Percentiles rank a stretch among this genome's conserved stretches.
Evolutionary conservation across 306 rosid species (phyloP).

Genomic region (Phaseolus lunatus): DNA sequence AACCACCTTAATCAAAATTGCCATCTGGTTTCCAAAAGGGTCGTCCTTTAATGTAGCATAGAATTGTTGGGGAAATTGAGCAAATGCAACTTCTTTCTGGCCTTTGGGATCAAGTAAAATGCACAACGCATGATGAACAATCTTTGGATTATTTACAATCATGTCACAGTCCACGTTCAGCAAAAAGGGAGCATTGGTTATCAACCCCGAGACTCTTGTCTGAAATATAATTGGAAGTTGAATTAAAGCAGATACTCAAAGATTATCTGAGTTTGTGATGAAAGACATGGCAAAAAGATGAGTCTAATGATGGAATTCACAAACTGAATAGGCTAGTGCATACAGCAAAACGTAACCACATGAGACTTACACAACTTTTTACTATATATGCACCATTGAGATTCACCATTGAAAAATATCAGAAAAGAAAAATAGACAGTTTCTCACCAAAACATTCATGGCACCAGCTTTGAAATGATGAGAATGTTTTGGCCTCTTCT

Average conservation of each 20-base stretch:
- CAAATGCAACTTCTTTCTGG: constrained; percentile 67
- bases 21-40: constrained; percentile 70
- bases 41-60: constrained; percentile 68
- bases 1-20: background rate
- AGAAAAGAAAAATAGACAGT: background rate
- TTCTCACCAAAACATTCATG: background rate
- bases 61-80: constrained; percentile 61
- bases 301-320: background rate
- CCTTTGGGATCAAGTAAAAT: constrained; percentile 53
- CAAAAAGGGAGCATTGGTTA: constrained; percentile 73
- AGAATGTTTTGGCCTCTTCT: background rate
- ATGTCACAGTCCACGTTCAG: constrained; percentile 87
- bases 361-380: background rate
- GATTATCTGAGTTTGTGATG: background rate
- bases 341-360: background rate
- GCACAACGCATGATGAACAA: constrained; percentile 65
- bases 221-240: constrained; percentile 6
- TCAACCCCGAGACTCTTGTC: constrained; percentile 78
- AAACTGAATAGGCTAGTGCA: background rate
- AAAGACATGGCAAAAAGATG: background rate
- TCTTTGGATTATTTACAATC: constrained; percentile 65
- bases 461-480: constrained; percentile 5
- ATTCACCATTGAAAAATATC: background rate
- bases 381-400: background rate
- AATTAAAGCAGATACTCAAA: background rate